Conservation (phyloP, 305 asterid species). For the Ilex paraguariensis region DNA sequence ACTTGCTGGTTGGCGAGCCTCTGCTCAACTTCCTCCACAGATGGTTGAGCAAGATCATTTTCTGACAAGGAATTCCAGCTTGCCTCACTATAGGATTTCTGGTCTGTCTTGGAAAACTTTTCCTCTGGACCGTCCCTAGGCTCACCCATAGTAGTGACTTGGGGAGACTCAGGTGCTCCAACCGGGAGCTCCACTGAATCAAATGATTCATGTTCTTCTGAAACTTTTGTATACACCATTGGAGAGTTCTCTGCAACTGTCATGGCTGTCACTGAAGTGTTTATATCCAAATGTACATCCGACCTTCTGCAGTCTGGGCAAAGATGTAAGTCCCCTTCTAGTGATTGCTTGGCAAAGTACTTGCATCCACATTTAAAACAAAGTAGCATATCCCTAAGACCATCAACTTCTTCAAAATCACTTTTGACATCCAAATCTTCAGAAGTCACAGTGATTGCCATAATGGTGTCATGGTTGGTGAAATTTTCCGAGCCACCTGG, state of each 20-base stretch:
- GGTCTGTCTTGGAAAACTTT: constrained; percentile 23
- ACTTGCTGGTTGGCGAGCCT: constrained; percentile 21
- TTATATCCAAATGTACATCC: constrained; percentile 27
- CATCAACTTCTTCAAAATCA: constrained; percentile 27
- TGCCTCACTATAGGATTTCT: constrained; percentile 20
- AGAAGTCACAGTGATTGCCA: constrained; percentile 29
- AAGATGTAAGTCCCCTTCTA: constrained; percentile 46
- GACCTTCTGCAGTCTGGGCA: constrained; percentile 55
- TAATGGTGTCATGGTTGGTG: constrained; percentile 26
- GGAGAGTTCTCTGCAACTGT: constrained; percentile 28
- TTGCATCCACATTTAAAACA: constrained; percentile 60
- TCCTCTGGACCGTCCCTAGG: constrained; percentile 23
- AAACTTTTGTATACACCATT: constrained; percentile 22
- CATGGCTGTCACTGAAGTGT: constrained; percentile 17
- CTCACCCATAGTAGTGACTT: constrained; percentile 28
- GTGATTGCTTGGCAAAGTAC: constrained; percentile 32
- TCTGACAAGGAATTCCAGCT: constrained; percentile 20
- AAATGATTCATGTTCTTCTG: constrained; percentile 18
- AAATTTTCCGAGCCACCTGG: constrained; percentile 25
- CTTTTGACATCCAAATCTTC: constrained; percentile 27
- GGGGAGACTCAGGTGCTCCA: constrained; percentile 33
- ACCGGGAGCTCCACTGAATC: constrained; percentile 30
- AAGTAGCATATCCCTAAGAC: constrained; percentile 25
- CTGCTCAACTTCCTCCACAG: constrained; percentile 27
- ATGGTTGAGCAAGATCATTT: constrained; percentile 15